Percentiles rank a stretch among this genome's conserved stretches.
These are phyloP conservation scores for Apophysomyces trapeziformis DNA, from an alignment of 371 early-diverging fungal species.

Conservation along the genomic window DNA sequence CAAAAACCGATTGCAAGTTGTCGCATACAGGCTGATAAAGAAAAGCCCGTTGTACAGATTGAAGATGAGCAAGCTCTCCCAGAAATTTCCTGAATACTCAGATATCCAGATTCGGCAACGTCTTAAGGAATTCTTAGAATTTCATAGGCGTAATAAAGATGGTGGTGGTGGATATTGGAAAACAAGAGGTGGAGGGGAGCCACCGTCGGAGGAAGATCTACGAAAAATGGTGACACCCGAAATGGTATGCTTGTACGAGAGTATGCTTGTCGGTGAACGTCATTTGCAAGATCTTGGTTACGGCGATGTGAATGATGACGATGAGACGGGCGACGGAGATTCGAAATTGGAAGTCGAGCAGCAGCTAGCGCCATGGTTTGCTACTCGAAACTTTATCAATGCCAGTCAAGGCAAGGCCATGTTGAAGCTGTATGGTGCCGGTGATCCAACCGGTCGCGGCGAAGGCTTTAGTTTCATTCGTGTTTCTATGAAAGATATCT, in stretches of 20 bases:
- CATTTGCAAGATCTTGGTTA: slow-evolving; percentile 96
- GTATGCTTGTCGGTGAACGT: slow-evolving; percentile 96
- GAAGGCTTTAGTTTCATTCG: slow-evolving; percentile 99
- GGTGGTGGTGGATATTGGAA: slow-evolving; percentile 90
- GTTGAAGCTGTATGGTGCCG: slow-evolving; percentile 93
- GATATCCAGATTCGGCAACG: slow-evolving; percentile 88
- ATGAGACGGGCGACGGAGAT: slow-evolving; percentile 73
- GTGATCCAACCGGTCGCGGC: slow-evolving; percentile 97
- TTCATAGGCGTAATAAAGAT: slow-evolving; percentile 86
- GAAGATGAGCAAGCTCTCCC: slow-evolving; percentile 76
- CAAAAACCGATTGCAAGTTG: slow-evolving; percentile 93
- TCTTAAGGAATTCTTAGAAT: slow-evolving; percentile 97
- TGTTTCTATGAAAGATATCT: slow-evolving; percentile 97
- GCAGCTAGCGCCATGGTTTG: slow-evolving; percentile 96
- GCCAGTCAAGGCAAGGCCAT: slow-evolving; percentile 92
- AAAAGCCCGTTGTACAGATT: slow-evolving; percentile 76
- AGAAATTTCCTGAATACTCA: slow-evolving; percentile 84
- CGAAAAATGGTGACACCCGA: slow-evolving; percentile 98
- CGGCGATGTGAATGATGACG: slow-evolving; percentile 62
- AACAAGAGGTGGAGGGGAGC: slow-evolving; percentile 75
- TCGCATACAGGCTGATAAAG: slow-evolving; percentile 86
- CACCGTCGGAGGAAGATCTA: slow-evolving; percentile 95
- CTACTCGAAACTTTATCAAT: slow-evolving; percentile 95
- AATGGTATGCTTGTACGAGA: slow-evolving; percentile 96
- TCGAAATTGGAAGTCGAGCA: slow-evolving; percentile 87